A percentile compares a stretch with the other conserved stretches of the same genome.
These are phyloP conservation scores for Coleophoma eucalyptorum DNA, from an alignment of 2,329 filamentous ascomycete species.

Conservation along the genomic window DNA sequence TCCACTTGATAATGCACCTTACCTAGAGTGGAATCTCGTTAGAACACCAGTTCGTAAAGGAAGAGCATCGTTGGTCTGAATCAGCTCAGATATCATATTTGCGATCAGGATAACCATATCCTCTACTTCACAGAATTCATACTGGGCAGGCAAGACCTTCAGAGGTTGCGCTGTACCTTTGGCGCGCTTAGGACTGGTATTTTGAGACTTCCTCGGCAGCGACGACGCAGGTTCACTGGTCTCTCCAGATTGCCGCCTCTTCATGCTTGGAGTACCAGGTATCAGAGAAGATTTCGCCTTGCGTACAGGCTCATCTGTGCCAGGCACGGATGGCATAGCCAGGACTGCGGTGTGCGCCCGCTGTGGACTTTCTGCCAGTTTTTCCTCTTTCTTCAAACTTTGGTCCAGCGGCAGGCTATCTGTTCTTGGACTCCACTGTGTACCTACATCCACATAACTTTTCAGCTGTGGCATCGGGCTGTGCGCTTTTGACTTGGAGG, in stretches of 20 bases:
- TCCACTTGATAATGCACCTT: constrained; percentile 15
- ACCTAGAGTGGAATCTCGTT: constrained; percentile 94
- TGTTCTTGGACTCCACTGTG: constrained; percentile 22
- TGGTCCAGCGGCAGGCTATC: neutral
- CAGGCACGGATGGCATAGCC: neutral
- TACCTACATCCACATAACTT: constrained; percentile 24
- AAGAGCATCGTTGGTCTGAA: constrained; percentile 85
- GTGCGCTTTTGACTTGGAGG: constrained; percentile 14
- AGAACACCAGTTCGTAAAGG: constrained; percentile 82
- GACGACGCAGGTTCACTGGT: constrained; percentile 5
- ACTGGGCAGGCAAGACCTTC: constrained; percentile 65
- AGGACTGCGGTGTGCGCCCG: neutral
- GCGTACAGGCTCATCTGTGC: neutral
- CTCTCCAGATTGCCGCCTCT: constrained; percentile 27
- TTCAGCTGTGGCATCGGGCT: constrained; percentile 9
- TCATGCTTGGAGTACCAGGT: constrained; percentile 26
- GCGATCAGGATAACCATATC: constrained; percentile 89
- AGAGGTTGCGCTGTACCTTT: constrained; percentile 45
- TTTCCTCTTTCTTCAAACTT: neutral
- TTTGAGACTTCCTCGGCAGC: constrained; percentile 4
- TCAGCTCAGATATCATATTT: constrained; percentile 93
- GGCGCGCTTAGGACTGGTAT: constrained; percentile 43
- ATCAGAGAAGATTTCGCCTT: constrained; percentile 19
- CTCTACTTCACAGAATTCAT: constrained; percentile 77
- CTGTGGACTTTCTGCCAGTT: neutral